Conservation (phyloP, 441 rosid species). For the Pelargonium citronellum region DNA sequence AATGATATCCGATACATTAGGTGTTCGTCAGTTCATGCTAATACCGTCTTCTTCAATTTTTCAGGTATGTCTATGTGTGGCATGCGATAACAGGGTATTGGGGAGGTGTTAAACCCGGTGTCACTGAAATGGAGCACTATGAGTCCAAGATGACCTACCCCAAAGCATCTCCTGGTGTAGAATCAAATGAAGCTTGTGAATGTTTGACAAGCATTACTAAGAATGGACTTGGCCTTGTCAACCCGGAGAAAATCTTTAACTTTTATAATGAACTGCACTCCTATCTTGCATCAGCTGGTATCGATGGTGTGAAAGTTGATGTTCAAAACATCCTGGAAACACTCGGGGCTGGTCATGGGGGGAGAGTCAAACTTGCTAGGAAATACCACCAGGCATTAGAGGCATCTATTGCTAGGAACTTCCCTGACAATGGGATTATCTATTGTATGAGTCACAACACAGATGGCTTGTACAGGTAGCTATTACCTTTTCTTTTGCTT, state of each 20-base stretch:
- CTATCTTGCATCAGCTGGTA: conserved; percentile 69
- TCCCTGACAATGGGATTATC: conserved; percentile 80
- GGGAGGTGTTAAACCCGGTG: conserved; percentile 83
- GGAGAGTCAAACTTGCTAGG: conserved; percentile 68
- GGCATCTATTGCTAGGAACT: conserved; percentile 63
- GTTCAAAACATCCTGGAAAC: conserved; percentile 87
- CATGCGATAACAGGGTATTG: conserved; percentile 93
- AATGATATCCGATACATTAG: not conserved
- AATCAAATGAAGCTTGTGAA: conserved; percentile 73
- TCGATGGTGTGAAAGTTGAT: conserved; percentile 94
- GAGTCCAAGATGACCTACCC: conserved; percentile 74
- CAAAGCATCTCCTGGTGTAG: conserved; percentile 56
- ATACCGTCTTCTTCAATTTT: not conserved
- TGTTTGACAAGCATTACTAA: conserved; percentile 45
- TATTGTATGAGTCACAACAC: conserved; percentile 96
- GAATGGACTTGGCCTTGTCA: conserved; percentile 71
- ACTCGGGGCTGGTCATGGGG: conserved; percentile 77
- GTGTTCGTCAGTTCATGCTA: not conserved
- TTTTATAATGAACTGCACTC: conserved; percentile 72
- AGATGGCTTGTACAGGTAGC: conserved; percentile 55
- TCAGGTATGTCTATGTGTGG: conserved; percentile 69
- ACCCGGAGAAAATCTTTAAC: conserved; percentile 57
- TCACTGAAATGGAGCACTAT: conserved; percentile 51
- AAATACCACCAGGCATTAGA: conserved; percentile 91
- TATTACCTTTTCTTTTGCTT: not conserved